phyloP scores from a whole-genome alignment of 108 stramenopile genomes.

The Nannochloropsis granulata region DNA sequence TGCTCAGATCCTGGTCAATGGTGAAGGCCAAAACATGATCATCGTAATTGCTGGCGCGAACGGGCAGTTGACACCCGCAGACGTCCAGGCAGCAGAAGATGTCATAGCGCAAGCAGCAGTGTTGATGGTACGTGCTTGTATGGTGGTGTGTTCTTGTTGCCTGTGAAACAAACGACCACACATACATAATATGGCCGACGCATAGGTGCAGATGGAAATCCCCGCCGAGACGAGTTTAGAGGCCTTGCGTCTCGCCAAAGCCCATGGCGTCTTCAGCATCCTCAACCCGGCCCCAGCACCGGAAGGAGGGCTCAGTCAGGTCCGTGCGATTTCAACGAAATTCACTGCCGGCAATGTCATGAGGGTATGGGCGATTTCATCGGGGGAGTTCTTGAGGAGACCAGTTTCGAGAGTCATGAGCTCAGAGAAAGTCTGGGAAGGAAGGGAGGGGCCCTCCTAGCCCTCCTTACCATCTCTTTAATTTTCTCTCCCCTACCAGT shows the following conservation, averaged over 20 bases:
- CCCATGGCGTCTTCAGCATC: constrained; percentile 3
- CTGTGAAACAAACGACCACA: not conserved
- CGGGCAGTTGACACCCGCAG: not conserved
- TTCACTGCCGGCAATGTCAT: too few relatives aligned
- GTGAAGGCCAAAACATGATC: constrained; percentile 12
- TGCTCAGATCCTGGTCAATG: not conserved
- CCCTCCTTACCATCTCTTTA: too few relatives aligned
- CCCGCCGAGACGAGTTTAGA: not conserved
- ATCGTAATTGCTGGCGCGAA: constrained; percentile 17
- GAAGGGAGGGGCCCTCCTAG: too few relatives aligned
- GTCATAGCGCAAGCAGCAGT: not conserved
- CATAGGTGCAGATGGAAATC: constrained; percentile 15
- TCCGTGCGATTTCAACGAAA: not conserved
- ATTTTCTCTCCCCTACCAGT: too few relatives aligned
- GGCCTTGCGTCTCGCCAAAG: constrained; percentile 8
- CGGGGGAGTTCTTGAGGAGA: too few relatives aligned
- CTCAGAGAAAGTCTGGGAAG: too few relatives aligned
- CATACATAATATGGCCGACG: not conserved
- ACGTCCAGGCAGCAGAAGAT: not conserved
- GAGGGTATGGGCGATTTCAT: too few relatives aligned
- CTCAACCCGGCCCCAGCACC: constrained; percentile 29
- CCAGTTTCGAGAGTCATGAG: too few relatives aligned
- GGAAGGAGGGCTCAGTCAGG: not conserved
- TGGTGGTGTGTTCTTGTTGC: not conserved
- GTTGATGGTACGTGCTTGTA: not conserved